Evolutionary conservation across 306 rosid genomes (phyloP), one percentile per base, ranked within the genome.

Genomic region (Prunus fruticosa): DNA sequence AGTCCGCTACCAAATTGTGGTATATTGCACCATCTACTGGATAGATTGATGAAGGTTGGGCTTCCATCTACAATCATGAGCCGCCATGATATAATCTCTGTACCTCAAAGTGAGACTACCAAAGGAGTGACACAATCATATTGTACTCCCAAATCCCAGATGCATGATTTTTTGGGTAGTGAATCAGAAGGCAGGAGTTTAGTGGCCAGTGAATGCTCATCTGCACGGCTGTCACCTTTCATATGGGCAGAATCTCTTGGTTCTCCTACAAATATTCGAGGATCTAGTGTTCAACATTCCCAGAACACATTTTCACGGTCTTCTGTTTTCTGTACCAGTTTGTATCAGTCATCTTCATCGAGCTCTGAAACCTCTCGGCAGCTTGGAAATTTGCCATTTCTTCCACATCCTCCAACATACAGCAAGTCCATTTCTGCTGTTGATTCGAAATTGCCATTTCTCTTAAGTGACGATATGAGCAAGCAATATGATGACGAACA

Each of bases 341-440:
- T 84, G 62, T 80, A 80, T 79, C 84, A 80, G 79, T 84, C 87
- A 8, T 83, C 86, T 65, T 79, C 87, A 34, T 65, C 84, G 3
- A 62, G 41, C 73, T 76, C 87, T 45, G 82, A 84, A 69, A 53
- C 87, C 73, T 58, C 71, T 63, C 54, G 66, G 65, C 87, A 80
- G n/a, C 84, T 84, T 77, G 87, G 87, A 27, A 84, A 84, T 41
- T 64, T 84, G 71, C 87, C 87, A 8, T 84, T 80, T 78, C 87
- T 80, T 68, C 87, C 87, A 3, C 76, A 68, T 64, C 87, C 87
- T 73, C 77, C 80, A 63, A 53, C 80, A 23, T 73, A 66, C 52
- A 61, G 71, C 77, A 82, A 68, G 73, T 56, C 84, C 30, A 69
- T 54, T 64, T 73, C 84, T 67, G 66, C 82, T 1, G 79, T 72